A percentile compares a stretch with the other conserved stretches of the same genome.
Evolutionary conservation across 2,329 filamentous ascomycete genomes (phyloP).

Genomic region (Cucurbitaria berberidis): DNA sequence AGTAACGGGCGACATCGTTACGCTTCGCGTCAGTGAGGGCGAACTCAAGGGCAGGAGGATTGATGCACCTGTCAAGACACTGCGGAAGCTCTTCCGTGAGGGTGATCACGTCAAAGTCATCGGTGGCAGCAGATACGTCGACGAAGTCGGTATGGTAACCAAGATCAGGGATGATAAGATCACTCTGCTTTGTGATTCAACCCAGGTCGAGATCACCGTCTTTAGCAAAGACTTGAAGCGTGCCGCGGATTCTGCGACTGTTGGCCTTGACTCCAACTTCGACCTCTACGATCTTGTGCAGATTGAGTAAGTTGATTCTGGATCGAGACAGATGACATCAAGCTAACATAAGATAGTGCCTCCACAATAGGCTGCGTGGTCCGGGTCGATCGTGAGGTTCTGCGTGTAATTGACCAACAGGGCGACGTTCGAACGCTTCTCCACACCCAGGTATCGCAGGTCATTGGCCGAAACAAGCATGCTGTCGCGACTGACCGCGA

Average conservation of each 20-base stretch:
- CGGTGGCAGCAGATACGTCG: constrained; percentile 89
- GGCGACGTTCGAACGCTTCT: constrained; percentile 81
- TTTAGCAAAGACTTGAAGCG: constrained; percentile 97
- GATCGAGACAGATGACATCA: neutral
- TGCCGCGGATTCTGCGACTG: constrained; percentile 87
- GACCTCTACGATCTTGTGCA: constrained; percentile 94
- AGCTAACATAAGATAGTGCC: constrained; percentile 55
- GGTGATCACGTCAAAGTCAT: constrained; percentile 99
- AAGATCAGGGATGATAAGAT: constrained; percentile 91
- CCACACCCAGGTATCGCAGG: constrained; percentile 90
- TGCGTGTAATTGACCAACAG: constrained; percentile 89
- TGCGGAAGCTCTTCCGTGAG: constrained; percentile 89
- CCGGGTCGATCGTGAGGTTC: constrained; percentile 91
- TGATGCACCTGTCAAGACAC: constrained; percentile 87
- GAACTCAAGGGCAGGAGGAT: constrained; percentile 82
- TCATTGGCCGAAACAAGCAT: constrained; percentile 79
- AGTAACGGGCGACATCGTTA: constrained; percentile 91
- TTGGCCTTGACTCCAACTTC: constrained; percentile 84
- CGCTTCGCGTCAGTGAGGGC: constrained; percentile 82
- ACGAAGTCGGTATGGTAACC: constrained; percentile 97
- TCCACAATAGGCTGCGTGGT: constrained; percentile 92
- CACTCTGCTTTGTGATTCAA: constrained; percentile 90
- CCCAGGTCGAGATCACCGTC: constrained; percentile 90
- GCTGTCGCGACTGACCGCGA: constrained; percentile 92
- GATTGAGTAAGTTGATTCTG: constrained; percentile 67